A percentile compares a stretch with the other conserved stretches of the same genome.
Conservation (phyloP, 225 moss, liverwort and hornwort genomes). For the Physcomitrium patens region DNA sequence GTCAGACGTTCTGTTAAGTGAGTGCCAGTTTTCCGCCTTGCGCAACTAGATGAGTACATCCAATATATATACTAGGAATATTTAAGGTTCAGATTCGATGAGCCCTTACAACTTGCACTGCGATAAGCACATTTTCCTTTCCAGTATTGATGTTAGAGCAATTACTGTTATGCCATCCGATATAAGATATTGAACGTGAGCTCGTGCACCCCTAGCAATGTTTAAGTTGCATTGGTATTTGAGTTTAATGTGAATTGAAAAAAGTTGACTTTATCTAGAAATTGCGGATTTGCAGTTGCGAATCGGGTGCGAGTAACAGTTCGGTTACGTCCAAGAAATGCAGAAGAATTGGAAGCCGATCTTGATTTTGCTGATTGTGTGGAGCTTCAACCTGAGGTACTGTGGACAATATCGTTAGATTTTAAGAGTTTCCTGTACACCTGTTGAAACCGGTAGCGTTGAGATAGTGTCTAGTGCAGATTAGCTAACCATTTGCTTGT, state of each 20-base stretch:
- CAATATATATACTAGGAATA: no score
- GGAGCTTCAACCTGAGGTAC: conserved; percentile 94
- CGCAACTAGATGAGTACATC: neutral
- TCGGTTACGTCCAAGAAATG: conserved; percentile 82
- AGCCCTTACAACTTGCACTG: no score
- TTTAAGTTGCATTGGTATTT: no score
- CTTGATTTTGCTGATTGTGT: conserved; percentile 94
- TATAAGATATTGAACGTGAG: no score
- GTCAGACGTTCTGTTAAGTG: neutral
- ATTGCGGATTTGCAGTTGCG: conserved; percentile 52
- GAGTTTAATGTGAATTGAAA: no score
- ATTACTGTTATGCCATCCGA: no score
- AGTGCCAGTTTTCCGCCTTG: neutral
- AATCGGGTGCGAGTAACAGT: conserved; percentile 93
- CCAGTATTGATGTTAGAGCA: no score
- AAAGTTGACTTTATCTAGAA: neutral
- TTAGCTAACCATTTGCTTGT: conserved; percentile 12
- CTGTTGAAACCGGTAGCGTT: conserved; percentile 1
- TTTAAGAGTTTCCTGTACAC: neutral
- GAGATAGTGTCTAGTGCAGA: no score
- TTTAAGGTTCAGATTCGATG: no score
- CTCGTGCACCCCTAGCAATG: no score
- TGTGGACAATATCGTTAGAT: neutral
- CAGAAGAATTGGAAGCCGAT: conserved; percentile 83
- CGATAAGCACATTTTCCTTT: no score